Evolutionary conservation across 2,329 filamentous ascomycete genomes (phyloP).

Genomic region (Xylaria digitata): DNA sequence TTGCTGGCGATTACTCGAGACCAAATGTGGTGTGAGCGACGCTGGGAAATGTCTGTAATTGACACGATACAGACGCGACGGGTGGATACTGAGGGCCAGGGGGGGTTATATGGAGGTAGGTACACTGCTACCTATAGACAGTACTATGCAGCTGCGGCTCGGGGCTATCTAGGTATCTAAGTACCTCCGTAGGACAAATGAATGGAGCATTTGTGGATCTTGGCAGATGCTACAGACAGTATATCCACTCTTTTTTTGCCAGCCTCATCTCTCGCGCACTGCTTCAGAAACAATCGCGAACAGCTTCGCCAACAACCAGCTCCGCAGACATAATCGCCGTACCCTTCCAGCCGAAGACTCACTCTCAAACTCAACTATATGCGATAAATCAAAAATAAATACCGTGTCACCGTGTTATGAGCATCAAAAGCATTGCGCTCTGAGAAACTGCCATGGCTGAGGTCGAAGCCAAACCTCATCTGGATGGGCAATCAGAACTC

Average conservation of each 20-base stretch:
- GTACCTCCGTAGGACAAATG: not conserved
- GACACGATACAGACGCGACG: constrained; percentile 36
- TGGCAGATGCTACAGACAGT: constrained; percentile 3
- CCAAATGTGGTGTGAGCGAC: constrained; percentile 6
- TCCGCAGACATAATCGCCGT: not conserved
- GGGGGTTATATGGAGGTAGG: constrained; percentile 2
- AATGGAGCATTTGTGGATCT: not conserved
- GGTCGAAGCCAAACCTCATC: constrained; percentile 55
- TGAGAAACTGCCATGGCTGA: constrained; percentile 55
- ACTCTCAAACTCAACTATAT: not conserved
- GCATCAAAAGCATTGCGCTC: constrained; percentile 5
- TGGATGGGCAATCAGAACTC: constrained; percentile 44
- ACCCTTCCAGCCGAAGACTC: not conserved
- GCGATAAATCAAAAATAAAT: not conserved
- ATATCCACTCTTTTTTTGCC: constrained; percentile 32
- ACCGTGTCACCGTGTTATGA: constrained; percentile 17
- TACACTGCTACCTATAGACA: not conserved
- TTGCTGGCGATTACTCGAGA: constrained; percentile 9
- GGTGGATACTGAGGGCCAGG: constrained; percentile 25
- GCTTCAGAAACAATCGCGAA: constrained; percentile 20
- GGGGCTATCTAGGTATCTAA: not conserved
- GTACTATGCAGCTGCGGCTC: not conserved
- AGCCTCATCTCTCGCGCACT: constrained; percentile 27
- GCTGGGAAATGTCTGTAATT: constrained; percentile 24
- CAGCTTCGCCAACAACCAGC: constrained; percentile 21